Evolutionary conservation across 169 alveolate genomes (phyloP).

Genomic region (Perkinsus marinus): DNA sequence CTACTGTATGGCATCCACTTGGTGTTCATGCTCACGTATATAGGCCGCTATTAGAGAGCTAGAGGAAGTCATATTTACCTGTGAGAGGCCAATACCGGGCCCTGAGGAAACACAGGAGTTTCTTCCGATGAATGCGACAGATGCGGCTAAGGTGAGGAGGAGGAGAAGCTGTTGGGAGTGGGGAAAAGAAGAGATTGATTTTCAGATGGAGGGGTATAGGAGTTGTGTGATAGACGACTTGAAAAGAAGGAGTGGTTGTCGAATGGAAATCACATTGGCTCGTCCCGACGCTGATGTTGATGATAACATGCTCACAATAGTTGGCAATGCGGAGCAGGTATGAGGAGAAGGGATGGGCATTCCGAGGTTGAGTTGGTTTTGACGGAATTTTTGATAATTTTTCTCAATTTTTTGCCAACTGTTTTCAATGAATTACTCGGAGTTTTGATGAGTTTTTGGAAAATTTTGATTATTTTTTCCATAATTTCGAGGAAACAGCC

Average conservation of each 20-base stretch:
- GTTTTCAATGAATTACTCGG: too few relatives aligned
- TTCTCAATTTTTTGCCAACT: too few relatives aligned
- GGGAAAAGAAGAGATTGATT: background rate
- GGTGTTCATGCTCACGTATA: background rate
- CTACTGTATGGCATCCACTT: background rate
- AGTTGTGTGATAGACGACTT: background rate
- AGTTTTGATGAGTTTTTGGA: too few relatives aligned
- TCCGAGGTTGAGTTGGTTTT: too few relatives aligned
- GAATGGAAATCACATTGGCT: background rate
- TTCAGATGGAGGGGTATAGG: background rate
- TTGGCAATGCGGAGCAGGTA: background rate
- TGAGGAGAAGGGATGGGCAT: too few relatives aligned
- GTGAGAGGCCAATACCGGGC: background rate
- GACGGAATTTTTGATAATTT: too few relatives aligned
- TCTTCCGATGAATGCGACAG: background rate
- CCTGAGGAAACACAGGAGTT: background rate
- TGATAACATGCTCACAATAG: background rate
- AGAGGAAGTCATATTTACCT: background rate
- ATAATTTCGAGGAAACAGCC: too few relatives aligned
- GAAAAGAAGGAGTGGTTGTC: background rate
- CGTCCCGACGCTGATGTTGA: background rate
- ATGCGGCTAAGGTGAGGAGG: background rate
- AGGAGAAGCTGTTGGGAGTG: background rate
- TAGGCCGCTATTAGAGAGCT: background rate
- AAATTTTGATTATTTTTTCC: too few relatives aligned